Evolutionary conservation across 495 filamentous ascomycete genomes (phyloP), one percentile per base, ranked within the genome.

Genomic region (Penicillium simplicissimum): DNA sequence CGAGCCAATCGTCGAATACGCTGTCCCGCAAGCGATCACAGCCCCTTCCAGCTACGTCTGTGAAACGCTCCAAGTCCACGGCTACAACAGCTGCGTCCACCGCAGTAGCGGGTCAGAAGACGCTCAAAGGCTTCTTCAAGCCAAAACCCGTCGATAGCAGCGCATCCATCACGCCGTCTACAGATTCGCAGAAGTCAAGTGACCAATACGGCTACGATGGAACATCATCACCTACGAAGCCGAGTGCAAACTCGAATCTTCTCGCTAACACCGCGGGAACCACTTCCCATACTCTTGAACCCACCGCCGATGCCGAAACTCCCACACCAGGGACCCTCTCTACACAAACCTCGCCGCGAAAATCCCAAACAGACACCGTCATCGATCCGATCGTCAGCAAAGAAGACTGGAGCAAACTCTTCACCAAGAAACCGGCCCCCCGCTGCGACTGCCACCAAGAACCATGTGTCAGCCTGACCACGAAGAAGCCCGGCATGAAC

Each of bases 401-500:
- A 68, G 88, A 93, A 66, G 89, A 90, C 25, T 97, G 95, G 95
- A 82, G 83, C 1, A 92, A 89, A 70, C 79, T 98, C 1, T 89
- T 98, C 54, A 85, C 88, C 14, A 93, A 91, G 68, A 85, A 88
- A 55, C 74, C 80, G 1, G 77, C 85, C 3, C 95, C 95, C 2
- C 81, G 79, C 54, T 98, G 95, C 71, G 92, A 96, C 48, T 78
- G 78, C 34, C 95, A 98, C 69, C 79, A 84, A 55, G 95, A 98
- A 57, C 89, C 90, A 15, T 98, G 95, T 71, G 87, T 90, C 54
- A 90, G 80, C 53, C 64, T 92, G 35, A 82, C 86, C 8, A 96
- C 92, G 8, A 97, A 92, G 76, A 98, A 97, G 67, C 81, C 88
- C 0, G 95, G 95, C 3, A 74, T 88, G 53, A 98, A 98, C 66